Conservation (phyloP, 225 moss, liverwort and hornwort genomes). For the Straminergon stramineum region DNA sequence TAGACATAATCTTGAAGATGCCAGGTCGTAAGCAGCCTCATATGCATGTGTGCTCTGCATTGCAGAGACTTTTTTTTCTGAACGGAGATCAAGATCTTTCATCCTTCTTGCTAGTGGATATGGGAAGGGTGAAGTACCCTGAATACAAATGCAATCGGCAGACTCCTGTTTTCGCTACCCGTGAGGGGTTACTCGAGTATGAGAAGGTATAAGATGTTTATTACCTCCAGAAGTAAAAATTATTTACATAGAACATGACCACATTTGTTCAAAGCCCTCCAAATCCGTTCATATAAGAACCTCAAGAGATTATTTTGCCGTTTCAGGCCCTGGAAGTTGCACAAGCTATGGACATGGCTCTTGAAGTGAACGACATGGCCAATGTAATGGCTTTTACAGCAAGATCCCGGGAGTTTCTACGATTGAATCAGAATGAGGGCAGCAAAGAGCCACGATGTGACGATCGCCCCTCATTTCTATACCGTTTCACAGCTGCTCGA, state of each 20-base stretch:
- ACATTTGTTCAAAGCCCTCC: neutral
- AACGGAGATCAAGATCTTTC: slow-evolving; percentile 86
- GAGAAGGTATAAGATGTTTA: slow-evolving; percentile 46
- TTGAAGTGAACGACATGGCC: slow-evolving; percentile 62
- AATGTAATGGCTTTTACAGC: slow-evolving; percentile 43
- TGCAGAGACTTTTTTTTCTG: slow-evolving; percentile 90
- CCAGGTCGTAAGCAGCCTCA: neutral
- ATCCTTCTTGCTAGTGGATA: slow-evolving; percentile 84
- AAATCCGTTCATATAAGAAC: neutral
- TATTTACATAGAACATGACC: neutral
- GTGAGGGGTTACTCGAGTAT: slow-evolving; percentile 57
- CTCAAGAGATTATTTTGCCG: neutral
- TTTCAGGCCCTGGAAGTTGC: slow-evolving; percentile 85
- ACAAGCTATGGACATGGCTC: slow-evolving; percentile 83
- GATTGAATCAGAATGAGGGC: slow-evolving; percentile 17
- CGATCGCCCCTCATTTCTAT: slow-evolving; percentile 52
- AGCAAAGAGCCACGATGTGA: slow-evolving; percentile 17
- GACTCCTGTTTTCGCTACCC: slow-evolving; percentile 59
- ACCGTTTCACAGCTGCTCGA: slow-evolving; percentile 77
- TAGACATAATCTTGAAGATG: neutral
- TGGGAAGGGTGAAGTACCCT: slow-evolving; percentile 86
- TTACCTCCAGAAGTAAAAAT: neutral
- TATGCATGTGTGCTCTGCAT: neutral
- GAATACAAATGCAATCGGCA: slow-evolving; percentile 62
- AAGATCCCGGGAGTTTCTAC: slow-evolving; percentile 38